Evolutionary conservation across 2,329 filamentous ascomycete genomes (phyloP).

Genomic region (Penicillium sp.): DNA sequence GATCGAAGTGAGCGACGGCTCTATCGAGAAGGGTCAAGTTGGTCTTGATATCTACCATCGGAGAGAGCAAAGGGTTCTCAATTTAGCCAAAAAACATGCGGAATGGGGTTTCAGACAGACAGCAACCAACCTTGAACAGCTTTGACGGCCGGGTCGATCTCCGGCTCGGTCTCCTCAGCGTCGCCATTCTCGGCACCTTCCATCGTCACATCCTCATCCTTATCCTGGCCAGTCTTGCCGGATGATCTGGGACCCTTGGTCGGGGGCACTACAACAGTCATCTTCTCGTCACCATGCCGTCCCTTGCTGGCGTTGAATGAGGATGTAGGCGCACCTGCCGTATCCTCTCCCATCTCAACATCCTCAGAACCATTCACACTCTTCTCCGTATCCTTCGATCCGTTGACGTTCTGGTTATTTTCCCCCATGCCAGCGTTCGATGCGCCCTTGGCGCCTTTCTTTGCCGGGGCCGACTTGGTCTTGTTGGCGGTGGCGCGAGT

Average conservation of each 20-base stretch:
- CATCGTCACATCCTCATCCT: constrained; percentile 68
- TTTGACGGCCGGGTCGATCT: constrained; percentile 46
- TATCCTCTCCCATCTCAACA: constrained; percentile 65
- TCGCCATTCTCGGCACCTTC: constrained; percentile 48
- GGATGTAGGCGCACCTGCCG: constrained; percentile 47
- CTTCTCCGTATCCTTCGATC: constrained; percentile 65
- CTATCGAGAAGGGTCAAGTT: constrained; percentile 90
- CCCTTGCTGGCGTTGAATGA: constrained; percentile 57
- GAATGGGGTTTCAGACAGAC: neutral
- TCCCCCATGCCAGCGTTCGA: constrained; percentile 56
- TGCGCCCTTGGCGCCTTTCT: constrained; percentile 37
- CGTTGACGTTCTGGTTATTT: constrained; percentile 65
- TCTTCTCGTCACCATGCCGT: constrained; percentile 69
- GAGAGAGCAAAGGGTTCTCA: neutral
- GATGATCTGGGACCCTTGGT: constrained; percentile 60
- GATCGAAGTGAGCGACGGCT: constrained; percentile 87
- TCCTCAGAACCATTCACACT: constrained; percentile 62
- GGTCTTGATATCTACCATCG: constrained; percentile 74
- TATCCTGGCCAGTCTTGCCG: constrained; percentile 53
- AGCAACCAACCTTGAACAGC: constrained; percentile 44
- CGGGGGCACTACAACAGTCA: constrained; percentile 74
- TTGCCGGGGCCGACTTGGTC: constrained; percentile 32
- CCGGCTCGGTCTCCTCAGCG: constrained; percentile 43
- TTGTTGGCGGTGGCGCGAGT: constrained; percentile 41
- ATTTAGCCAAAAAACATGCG: neutral